Base-by-base conservation (phyloP, 768 basidiomycete genomes). In the Macrocybe gigantea region DNA sequence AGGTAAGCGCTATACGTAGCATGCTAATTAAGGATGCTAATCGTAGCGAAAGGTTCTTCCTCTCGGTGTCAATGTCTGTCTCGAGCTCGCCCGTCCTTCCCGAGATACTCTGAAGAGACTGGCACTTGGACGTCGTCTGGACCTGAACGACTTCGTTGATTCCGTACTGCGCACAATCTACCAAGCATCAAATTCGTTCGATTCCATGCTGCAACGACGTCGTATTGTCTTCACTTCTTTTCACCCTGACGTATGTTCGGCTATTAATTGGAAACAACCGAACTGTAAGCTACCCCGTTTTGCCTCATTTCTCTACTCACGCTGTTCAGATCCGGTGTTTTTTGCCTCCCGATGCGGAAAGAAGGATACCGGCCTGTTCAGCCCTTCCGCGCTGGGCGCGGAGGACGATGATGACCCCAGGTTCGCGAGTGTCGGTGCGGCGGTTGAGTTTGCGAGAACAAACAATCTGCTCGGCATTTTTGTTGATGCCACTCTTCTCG, bases 221-320 rank as follows among this genome's bases (percentile, higher is more conserved):
- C 85, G 85, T 55, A 81, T 97, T 51, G 80, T 92, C n/a, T 93
- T 99, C 61, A 85, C 85, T 35, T 95, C 93, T 5, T 98, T 89
- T 64, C 86, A 87, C 41, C 90, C 94, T 7, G 84, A 89, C 60
- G 80, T 93, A 0, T 95, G 93, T 64, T 82, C 89, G 6, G 85
- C 89, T 11, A 66, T 97, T 47, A 98, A 99, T 60, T 98, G 95
- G 96, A 99, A 99, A 66, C 95, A 99, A 66, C 95, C 95, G 9
- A 98, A 98, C 64, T 98, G 95, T 92, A 68, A 66, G 82, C 51
- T 14, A 22, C 14, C 13, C 34, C 15, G 9, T 32, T 44, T 12
- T 13, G 22, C 11, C 36, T 22, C 12, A 32, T 15, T 8, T 50
- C 13, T n/a, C 15, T 14, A 37, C n/a, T 45, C 41, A 52, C 42